Evolutionary conservation across 2,329 filamentous ascomycete species (phyloP).

Genomic region (Pochonia chlamydosporia): DNA sequence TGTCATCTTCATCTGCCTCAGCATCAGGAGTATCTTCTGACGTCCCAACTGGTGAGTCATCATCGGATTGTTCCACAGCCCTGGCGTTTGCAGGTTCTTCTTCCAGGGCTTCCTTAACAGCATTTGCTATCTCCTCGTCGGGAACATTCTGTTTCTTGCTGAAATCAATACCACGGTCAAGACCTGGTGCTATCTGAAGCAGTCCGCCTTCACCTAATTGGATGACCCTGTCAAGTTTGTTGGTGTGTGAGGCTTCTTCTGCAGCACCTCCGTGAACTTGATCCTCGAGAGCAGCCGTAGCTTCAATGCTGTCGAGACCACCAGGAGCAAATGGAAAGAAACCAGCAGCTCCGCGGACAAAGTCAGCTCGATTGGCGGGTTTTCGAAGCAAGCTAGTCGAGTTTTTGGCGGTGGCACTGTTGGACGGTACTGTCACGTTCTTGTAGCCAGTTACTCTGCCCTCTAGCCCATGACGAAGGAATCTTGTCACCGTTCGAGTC

Average conservation of each 20-base stretch:
- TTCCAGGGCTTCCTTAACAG: constrained; percentile 60
- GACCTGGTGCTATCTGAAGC: constrained; percentile 75
- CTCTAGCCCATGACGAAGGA: constrained; percentile 84
- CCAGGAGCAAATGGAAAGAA: constrained; percentile 94
- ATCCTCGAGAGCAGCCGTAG: constrained; percentile 77
- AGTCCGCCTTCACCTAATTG: constrained; percentile 76
- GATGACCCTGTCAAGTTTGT: constrained; percentile 76
- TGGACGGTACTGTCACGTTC: constrained; percentile 86
- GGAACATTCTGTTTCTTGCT: constrained; percentile 49
- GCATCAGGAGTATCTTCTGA: constrained; percentile 24
- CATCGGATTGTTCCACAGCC: constrained; percentile 21
- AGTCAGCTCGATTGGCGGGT: constrained; percentile 80
- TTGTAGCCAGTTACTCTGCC: constrained; percentile 89
- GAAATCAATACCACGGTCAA: constrained; percentile 72
- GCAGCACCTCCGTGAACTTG: constrained; percentile 52
- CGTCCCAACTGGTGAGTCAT: constrained; percentile 14
- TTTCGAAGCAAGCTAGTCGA: constrained; percentile 85
- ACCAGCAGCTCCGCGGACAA: constrained; percentile 85
- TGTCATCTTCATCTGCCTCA: constrained; percentile 52
- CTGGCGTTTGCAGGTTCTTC: constrained; percentile 40
- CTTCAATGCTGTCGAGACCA: constrained; percentile 80
- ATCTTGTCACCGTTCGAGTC: constrained; percentile 89
- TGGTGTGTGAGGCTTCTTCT: constrained; percentile 38
- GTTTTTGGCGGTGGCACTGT: constrained; percentile 88
- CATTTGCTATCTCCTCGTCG: constrained; percentile 58